Base-by-base conservation (phyloP, 129 eudicot genomes). In the Ambrosia trifida region DNA sequence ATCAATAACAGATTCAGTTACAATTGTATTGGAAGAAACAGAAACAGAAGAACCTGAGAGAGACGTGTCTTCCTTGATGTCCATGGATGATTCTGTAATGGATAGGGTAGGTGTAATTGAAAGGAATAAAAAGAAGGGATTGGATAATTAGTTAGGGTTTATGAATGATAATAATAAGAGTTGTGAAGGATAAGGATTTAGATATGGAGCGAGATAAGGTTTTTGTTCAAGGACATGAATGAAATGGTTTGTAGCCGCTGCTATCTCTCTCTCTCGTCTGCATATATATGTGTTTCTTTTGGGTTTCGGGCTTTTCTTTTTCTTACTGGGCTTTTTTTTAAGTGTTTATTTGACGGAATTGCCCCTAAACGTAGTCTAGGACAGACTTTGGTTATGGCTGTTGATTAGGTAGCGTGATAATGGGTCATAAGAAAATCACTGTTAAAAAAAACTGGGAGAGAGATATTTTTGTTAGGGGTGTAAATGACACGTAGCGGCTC, bases 31-130 rank as follows among this genome's bases (percentile, higher is more conserved):
- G 71, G 76, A 66, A 73, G 76, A 64, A 66, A 79, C 57, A 53
- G 82, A 54, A 76, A 61, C 49, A 70, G 69, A 80, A 70, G 69
- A 80, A 83, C 86, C 90, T 75, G 87, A 41, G 36, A 51, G 73
- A 72, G 53, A 82, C 12, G 75, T n/a, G 10, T 79, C 79, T 74
- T 81, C 85, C 74, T 83, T 79, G 4, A 78, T 66, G 13, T 81
- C 91, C 91, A 83, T 85, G 68, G 80, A 41, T 33, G 33, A 3
- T 20, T 7, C n/a, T 33, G 2, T 7, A 14, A 0, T 58, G 4
- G 36, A 6, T 3, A 43, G 36, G 3, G 30, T 4, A 11, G 6
- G 40, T 17, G 60, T 12, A 53, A 53, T 68, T 43, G 70, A 57
- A 58, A 1, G 5, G 14, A 56, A 7, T 12, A 31, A 59, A 16